These are phyloP conservation scores for Leccinum insolens DNA, from an alignment of 1,284 basidiomycete species.

Conservation along the genomic window DNA sequence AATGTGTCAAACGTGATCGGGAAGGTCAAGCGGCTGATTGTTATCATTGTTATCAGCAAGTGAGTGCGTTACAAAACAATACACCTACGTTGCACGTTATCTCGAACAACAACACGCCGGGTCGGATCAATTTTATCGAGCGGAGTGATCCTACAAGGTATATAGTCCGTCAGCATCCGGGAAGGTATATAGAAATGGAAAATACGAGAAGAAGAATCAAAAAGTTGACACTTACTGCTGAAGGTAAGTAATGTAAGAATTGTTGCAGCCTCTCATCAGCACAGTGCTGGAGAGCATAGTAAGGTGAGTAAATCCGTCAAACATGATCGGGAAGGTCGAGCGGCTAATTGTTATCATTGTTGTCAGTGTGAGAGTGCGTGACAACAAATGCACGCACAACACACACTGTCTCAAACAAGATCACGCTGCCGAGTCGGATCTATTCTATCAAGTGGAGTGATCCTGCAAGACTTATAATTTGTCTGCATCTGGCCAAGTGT, in stretches of 20 bases:
- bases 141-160: too few species aligned
- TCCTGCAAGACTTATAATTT: not conserved
- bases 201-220: too few species aligned
- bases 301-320: not conserved
- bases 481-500: not conserved
- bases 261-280: not conserved
- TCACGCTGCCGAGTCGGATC: not conserved
- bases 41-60: not conserved
- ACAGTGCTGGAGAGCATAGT: not conserved
- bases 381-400: not conserved
- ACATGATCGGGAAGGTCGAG: not conserved
- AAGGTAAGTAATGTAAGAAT: not conserved
- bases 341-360: not conserved
- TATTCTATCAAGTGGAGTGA: not conserved
- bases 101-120: too few species aligned
- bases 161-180: too few species aligned
- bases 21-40: not conserved
- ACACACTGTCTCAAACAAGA: not conserved
- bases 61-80: too few species aligned
- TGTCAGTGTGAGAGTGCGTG: too few species aligned
- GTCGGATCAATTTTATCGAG: too few species aligned
- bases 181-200: too few species aligned
- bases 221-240: not conserved
- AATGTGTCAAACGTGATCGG: not conserved
- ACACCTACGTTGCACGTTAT: too few species aligned